Percentiles rank a stretch among this genome's conserved stretches.
phyloP scores from a whole-genome alignment of 2,329 filamentous ascomycete species.

The Sporothrix globosa region DNA sequence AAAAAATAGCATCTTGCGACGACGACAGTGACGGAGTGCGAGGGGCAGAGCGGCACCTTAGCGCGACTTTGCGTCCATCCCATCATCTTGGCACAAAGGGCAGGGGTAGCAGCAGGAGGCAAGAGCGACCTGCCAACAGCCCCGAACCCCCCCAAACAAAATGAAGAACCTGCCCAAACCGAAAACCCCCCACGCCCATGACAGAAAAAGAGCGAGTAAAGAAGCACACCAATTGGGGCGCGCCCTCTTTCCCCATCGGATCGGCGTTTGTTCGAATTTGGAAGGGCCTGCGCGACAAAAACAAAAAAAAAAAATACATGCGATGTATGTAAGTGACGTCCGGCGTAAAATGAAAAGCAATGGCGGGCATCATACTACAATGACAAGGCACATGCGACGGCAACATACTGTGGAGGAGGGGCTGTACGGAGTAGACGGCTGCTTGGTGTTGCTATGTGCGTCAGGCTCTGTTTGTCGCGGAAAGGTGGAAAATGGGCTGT shows the following conservation, averaged over 20 bases:
- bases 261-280: neutral
- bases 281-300: constrained; percentile 1
- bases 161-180: too few species aligned
- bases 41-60: constrained; percentile 26
- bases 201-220: constrained; percentile 24
- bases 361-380: too few species aligned
- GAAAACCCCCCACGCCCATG: neutral
- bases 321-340: neutral
- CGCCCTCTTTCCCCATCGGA: neutral
- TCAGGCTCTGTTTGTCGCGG: neutral
- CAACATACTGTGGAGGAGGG: too few species aligned
- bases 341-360: too few species aligned
- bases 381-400: neutral
- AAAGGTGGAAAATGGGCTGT: constrained; percentile 28
- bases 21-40: neutral
- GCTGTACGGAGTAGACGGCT: neutral
- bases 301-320: too few species aligned
- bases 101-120: neutral
- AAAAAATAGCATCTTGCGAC: neutral
- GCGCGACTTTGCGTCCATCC: constrained; percentile 24
- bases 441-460: neutral
- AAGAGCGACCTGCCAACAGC: constrained; percentile 8
- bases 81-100: constrained; percentile 20
- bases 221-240: constrained; percentile 17
- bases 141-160: neutral